These are phyloP conservation scores for Acanthamoeba culbertsoni DNA, from an alignment of 208 protist species.

Conservation along the genomic window DNA sequence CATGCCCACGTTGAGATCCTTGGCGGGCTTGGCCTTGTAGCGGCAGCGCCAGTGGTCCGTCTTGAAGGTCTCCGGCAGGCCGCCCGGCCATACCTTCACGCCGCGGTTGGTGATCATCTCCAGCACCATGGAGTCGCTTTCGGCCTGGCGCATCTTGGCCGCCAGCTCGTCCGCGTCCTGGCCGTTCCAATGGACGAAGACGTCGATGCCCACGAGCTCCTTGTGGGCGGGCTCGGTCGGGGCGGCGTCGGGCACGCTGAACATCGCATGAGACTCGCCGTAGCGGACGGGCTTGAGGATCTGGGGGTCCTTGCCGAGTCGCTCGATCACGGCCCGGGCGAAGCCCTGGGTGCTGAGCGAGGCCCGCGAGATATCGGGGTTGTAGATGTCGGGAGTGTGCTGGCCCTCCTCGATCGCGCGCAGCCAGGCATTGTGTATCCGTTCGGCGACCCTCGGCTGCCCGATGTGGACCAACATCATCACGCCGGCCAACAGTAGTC, in stretches of 20 bases:
- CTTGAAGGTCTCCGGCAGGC: neutral
- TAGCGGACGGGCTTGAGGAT: neutral
- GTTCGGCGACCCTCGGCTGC: neutral
- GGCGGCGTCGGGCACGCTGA: neutral
- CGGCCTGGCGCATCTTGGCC: neutral
- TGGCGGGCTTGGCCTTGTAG: neutral
- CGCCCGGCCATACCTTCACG: constrained; percentile 35
- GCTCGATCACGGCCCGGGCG: neutral
- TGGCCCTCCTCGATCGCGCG: neutral
- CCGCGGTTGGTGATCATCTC: constrained; percentile 46
- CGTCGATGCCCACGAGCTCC: constrained; percentile 27
- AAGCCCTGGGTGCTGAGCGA: neutral
- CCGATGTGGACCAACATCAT: neutral
- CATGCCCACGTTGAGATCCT: neutral
- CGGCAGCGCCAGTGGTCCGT: constrained; percentile 32
- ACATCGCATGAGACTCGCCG: neutral
- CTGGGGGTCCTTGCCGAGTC: neutral
- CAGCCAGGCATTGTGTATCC: constrained; percentile 25
- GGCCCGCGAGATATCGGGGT: neutral
- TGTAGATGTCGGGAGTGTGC: neutral
- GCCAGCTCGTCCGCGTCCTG: neutral
- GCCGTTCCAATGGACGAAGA: constrained; percentile 17
- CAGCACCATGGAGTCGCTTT: neutral
- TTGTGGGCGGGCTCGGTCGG: neutral
- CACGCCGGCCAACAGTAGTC: neutral